Evolutionary conservation across 2,329 filamentous ascomycete species (phyloP).

Genomic region (Microcyclospora tardicrescens): DNA sequence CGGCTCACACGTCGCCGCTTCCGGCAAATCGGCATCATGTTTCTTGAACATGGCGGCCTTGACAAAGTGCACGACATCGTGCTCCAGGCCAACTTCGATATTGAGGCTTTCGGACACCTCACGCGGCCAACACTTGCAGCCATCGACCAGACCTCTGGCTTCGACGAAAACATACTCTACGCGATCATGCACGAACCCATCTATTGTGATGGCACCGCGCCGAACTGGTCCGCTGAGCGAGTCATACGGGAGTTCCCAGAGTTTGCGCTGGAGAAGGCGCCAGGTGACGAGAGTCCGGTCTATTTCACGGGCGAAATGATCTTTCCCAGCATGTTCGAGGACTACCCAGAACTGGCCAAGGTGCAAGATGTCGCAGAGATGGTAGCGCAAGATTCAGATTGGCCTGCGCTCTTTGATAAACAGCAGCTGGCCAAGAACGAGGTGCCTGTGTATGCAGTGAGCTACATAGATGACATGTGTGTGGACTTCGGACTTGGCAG

Average conservation of each 20-base stretch:
- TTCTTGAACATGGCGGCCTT: conserved; percentile 68
- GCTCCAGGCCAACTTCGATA: conserved; percentile 55
- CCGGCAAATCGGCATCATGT: conserved; percentile 61
- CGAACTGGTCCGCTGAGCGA: conserved; percentile 63
- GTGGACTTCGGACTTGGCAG: conserved; percentile 65
- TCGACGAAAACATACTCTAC: conserved; percentile 71
- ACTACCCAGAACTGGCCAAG: conserved; percentile 60
- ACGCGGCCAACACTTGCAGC: conserved; percentile 56
- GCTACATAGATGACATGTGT: conserved; percentile 83
- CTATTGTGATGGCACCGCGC: conserved; percentile 60
- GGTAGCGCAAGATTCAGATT: conserved; percentile 54
- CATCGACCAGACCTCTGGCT: conserved; percentile 54
- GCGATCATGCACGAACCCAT: conserved; percentile 76
- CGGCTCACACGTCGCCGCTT: conserved; percentile 60
- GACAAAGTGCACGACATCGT: conserved; percentile 64
- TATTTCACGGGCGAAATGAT: conserved; percentile 91
- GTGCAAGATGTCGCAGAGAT: conserved; percentile 56
- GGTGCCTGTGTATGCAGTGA: conserved; percentile 76
- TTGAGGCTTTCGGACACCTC: conserved; percentile 63
- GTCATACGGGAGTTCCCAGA: conserved; percentile 39
- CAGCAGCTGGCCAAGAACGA: conserved; percentile 60
- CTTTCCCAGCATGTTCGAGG: conserved; percentile 72
- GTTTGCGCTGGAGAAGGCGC: conserved; percentile 33
- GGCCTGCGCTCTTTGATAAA: conserved; percentile 66
- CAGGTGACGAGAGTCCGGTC: conserved; percentile 37